A percentile compares a stretch with the other conserved stretches of the same genome.
These are phyloP conservation scores for Crepidotus variabilis DNA, from an alignment of 768 basidiomycete species.

Conservation along the genomic window DNA sequence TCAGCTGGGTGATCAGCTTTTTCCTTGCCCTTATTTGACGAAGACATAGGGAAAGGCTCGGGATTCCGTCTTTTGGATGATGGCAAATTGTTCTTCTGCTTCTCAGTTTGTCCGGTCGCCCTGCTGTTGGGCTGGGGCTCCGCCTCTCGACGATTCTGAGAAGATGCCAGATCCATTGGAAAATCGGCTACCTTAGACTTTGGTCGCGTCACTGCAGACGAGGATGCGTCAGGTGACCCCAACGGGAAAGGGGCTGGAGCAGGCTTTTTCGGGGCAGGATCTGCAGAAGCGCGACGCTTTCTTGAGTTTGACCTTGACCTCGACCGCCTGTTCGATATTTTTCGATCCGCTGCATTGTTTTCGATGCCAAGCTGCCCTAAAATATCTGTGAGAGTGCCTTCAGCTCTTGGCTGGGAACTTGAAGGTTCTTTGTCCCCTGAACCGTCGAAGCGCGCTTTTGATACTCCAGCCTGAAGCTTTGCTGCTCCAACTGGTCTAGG, in stretches of 20 bases:
- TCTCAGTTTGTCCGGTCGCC: background rate
- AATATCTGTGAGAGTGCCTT: background rate
- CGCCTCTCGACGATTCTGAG: background rate
- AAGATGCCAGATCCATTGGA: background rate
- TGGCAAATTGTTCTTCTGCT: background rate
- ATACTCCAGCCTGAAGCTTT: background rate
- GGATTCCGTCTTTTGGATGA: background rate
- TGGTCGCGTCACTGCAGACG: background rate
- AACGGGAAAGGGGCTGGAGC: background rate
- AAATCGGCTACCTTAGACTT: background rate
- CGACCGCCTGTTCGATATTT: background rate
- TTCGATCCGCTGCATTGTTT: background rate
- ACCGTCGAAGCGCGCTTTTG: background rate
- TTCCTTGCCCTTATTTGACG: slow-evolving; percentile 10
- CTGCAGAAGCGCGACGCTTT: background rate
- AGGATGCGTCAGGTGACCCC: background rate
- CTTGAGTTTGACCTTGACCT: background rate
- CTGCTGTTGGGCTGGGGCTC: background rate
- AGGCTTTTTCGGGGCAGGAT: background rate
- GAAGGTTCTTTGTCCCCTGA: background rate
- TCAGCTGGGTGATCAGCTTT: background rate
- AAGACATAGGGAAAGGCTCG: slow-evolving; percentile 15
- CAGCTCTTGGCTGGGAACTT: slow-evolving; percentile 3
- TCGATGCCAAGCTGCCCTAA: background rate
- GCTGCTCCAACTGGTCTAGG: slow-evolving; percentile 1